Base-by-base conservation (phyloP, 2,329 filamentous ascomycete genomes). In the Cordyceps fumosorosea region DNA sequence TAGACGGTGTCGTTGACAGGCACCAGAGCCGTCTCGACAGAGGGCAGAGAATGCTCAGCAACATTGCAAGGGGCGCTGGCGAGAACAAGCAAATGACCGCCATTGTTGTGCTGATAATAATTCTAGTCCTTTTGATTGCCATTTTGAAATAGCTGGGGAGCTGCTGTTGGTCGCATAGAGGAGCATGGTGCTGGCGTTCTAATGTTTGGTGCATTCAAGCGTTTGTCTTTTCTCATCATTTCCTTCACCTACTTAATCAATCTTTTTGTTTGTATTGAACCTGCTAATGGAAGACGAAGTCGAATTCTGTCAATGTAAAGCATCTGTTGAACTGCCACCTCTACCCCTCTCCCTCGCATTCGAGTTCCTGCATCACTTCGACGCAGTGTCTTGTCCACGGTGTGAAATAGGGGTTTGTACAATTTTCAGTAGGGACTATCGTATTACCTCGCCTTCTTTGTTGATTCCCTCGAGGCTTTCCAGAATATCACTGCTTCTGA, bases 71-170 rank as follows among this genome's bases (percentile, higher is more conserved):
- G 67, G 87, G 86, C 65, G 91, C 91, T 2, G 85, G 86, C 69
- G 91, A 96, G 71, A 95, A 93, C 74, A 91, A 89, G 84, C 92
- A 93, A 77, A 87, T 95, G 86, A 88, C 86, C 62, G 82, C 88
- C 32, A 90, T 96, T 63, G 86, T 97, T 66, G 83, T 88, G 20
- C 77, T 96, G 72, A 95, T 97, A 67, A 83, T 96, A 56, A 81
- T 96, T 12, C 75, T 97, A 68, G 82, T 96, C 5, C 76, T 97
- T 69, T 74, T 96, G 69, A 96, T 97, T 76, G 84, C 89, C 26
- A 84, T 96, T 52, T 73, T 93, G 75, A 95, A 95, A 76, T 93
- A 75, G 74, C 68, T 3, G n/a, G 40, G 22, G 12, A 12, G 20
- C 11, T 34, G 5, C 16, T 32, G 10, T 22, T 29, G 7, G 42